A percentile compares a stretch with the other conserved stretches of the same genome.
Conservation (phyloP, 192 early-diverging fungal species). For the Coemansia sp. region DNA sequence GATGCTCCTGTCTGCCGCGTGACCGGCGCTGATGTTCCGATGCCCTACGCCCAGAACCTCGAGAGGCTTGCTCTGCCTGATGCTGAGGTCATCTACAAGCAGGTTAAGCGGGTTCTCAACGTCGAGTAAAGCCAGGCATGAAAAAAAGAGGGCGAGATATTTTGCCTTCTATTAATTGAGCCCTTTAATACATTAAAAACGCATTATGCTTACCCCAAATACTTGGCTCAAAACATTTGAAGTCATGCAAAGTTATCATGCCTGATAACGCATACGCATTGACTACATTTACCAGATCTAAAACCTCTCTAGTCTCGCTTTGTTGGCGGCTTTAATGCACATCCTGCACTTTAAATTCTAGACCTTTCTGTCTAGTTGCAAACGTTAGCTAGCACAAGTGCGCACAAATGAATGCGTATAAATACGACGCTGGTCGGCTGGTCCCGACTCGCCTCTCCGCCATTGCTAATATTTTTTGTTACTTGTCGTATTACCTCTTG, state of each 20-base stretch:
- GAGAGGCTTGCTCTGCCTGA: conserved; percentile 86
- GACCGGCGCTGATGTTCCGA: conserved; percentile 96
- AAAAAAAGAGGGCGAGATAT: background rate
- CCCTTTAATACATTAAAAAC: background rate
- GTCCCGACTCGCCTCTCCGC: too few species aligned
- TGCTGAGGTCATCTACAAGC: conserved; percentile 76
- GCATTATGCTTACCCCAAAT: too few species aligned
- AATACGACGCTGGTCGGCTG: too few species aligned
- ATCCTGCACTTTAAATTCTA: too few species aligned
- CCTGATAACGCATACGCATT: background rate
- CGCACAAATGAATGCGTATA: too few species aligned
- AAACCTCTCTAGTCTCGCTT: background rate
- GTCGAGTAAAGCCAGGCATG: conserved; percentile 23
- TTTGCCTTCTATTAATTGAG: background rate
- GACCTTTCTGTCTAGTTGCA: too few species aligned
- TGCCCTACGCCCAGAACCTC: conserved; percentile 94
- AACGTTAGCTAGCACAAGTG: too few species aligned
- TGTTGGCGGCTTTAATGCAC: too few species aligned
- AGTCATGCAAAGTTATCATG: background rate
- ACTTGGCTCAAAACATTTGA: background rate
- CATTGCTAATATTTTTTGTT: too few species aligned
- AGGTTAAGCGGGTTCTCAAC: conserved; percentile 63
- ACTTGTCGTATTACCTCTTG: too few species aligned
- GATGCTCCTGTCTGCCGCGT: conserved; percentile 92
- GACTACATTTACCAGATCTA: background rate